These are phyloP conservation scores for Pseudogymnoascus sp. DNA, from an alignment of 2,329 filamentous ascomycete species.

Conservation along the genomic window DNA sequence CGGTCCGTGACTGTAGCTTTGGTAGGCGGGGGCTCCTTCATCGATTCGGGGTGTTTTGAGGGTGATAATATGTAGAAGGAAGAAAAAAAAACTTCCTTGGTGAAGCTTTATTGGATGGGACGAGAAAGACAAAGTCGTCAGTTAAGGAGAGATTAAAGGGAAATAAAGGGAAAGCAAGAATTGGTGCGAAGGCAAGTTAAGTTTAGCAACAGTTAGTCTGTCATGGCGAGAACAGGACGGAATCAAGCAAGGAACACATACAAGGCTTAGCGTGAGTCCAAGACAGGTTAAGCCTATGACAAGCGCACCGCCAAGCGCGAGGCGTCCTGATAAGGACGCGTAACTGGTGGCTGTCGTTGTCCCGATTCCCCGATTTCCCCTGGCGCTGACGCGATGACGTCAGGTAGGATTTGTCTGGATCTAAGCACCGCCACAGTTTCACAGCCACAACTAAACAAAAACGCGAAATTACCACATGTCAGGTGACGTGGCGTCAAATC, in stretches of 20 bases:
- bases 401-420: neutral
- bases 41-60: neutral
- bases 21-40: slow-evolving; percentile 2
- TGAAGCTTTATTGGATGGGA: neutral
- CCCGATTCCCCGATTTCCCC: neutral
- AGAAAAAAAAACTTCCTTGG: neutral
- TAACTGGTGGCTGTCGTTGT: neutral
- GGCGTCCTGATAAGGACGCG: neutral
- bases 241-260: neutral
- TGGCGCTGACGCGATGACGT: neutral
- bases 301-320: neutral
- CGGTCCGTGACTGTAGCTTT: neutral
- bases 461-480: neutral
- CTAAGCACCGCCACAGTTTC: neutral
- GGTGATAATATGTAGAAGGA: neutral
- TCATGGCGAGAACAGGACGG: neutral
- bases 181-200: neutral
- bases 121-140: neutral
- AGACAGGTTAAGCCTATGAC: neutral
- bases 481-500: neutral
- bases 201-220: neutral
- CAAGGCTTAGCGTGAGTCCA: neutral
- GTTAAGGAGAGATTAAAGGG: no score
- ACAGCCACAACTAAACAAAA: neutral
- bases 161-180: neutral